Conservation (phyloP, 345 rosid species). For the Abelmoschus esculentus region DNA sequence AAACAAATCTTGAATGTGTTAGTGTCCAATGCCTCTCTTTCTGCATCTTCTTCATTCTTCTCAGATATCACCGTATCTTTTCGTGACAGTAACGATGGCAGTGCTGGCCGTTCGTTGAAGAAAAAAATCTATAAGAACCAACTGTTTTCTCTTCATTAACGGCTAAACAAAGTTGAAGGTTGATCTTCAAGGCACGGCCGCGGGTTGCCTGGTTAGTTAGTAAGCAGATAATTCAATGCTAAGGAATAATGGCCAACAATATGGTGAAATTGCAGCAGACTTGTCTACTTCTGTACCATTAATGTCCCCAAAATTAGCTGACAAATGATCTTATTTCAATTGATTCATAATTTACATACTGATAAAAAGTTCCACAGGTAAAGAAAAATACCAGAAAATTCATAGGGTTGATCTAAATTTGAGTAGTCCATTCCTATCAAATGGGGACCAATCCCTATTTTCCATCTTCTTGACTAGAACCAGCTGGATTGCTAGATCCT, state of each 20-base stretch:
- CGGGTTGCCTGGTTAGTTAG: too few relatives aligned
- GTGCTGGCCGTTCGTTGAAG: too few relatives aligned
- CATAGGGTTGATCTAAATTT: neutral
- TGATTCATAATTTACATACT: neutral
- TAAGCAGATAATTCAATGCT: neutral
- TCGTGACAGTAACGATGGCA: too few relatives aligned
- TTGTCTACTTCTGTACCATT: neutral
- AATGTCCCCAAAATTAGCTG: neutral
- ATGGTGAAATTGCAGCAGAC: neutral
- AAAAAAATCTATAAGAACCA: too few relatives aligned
- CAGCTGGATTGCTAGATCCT: neutral
- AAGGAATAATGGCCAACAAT: neutral
- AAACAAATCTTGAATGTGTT: neutral
- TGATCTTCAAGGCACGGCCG: too few relatives aligned
- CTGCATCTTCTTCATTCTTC: neutral
- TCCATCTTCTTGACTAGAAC: neutral
- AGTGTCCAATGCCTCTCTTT: neutral
- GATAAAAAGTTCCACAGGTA: neutral
- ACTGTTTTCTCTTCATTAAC: too few relatives aligned
- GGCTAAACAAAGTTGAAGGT: too few relatives aligned
- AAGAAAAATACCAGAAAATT: neutral
- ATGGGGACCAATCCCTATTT: neutral
- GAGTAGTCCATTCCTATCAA: conserved; percentile 5
- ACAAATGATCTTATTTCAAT: neutral
- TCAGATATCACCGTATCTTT: too few relatives aligned